Conservation (phyloP, 305 asterid genomes). For the Fraxinus albicans region DNA sequence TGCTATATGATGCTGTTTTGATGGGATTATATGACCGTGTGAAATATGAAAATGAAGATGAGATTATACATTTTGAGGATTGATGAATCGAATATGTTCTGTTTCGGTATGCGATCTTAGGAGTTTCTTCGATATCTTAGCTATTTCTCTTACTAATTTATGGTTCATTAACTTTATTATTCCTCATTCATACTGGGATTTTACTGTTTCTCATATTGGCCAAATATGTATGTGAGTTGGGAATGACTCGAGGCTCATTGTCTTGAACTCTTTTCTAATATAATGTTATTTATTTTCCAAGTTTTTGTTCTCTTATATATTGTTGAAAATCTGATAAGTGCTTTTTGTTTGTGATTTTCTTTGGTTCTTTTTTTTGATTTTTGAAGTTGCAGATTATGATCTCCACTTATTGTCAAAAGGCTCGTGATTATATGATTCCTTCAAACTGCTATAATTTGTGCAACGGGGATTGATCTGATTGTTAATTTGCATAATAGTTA, state of each 20-base stretch:
- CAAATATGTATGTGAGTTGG: not conserved
- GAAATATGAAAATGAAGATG: not conserved
- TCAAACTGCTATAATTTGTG: not conserved
- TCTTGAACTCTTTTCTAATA: constrained; percentile 2
- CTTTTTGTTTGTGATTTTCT: not conserved
- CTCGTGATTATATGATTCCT: not conserved
- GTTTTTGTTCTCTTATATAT: not conserved
- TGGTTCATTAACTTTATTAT: not conserved
- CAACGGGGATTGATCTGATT: not conserved
- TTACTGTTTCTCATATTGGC: not conserved
- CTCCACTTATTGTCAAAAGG: not conserved
- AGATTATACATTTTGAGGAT: not conserved
- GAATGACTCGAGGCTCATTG: not conserved
- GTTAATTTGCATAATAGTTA: not conserved
- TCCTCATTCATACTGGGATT: not conserved
- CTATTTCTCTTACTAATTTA: not conserved
- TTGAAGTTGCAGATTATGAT: not conserved
- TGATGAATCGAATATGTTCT: constrained; percentile 1
- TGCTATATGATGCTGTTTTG: not conserved
- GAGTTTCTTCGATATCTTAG: not conserved
- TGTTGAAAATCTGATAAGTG: not conserved
- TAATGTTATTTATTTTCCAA: not conserved
- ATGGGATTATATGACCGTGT: not conserved
- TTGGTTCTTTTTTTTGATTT: not conserved
- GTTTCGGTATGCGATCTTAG: not conserved